A percentile compares a stretch with the other conserved stretches of the same genome.
Conservation (phyloP, 164 flowering plant genomes). For the grape (Vitis vinifera) region ASM3070453v1 NC_081809.1:6002001-6002500, state of each 20-base stretch:
- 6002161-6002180: neutral
- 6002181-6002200: constrained; percentile 67
- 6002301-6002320: neutral
- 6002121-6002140: constrained; percentile 33
- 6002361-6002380: too few relatives aligned
- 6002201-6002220: constrained; percentile 99
- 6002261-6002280: constrained; percentile 93
- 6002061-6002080: constrained; percentile 98
- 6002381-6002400: too few relatives aligned
- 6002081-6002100: constrained; percentile 98
- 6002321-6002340: too few relatives aligned
- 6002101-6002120: constrained; percentile 91
- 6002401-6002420: neutral
- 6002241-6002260: constrained; percentile 97
- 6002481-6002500: neutral
- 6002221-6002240: constrained; percentile 98
- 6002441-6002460: neutral
- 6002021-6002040: neutral
- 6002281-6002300: constrained; percentile 50
- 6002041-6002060: constrained; percentile 84
- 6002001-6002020: neutral
- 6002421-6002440: neutral
- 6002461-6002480: neutral
- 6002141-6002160: neutral
- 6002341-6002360: too few relatives aligned